Conservation (phyloP, 2,329 filamentous ascomycete species). For the Penicillium sp. region DNA sequence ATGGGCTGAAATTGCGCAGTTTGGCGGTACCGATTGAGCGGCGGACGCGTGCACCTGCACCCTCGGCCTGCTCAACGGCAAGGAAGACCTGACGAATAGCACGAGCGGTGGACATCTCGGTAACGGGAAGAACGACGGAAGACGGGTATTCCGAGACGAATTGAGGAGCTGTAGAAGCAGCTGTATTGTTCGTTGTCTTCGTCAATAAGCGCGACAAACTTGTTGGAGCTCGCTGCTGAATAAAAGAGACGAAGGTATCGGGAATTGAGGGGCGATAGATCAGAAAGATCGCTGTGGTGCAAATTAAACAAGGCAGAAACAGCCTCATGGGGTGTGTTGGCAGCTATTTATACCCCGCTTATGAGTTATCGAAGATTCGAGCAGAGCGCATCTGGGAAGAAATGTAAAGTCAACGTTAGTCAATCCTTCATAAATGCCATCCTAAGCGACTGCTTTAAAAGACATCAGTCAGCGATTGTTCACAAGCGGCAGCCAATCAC, state of each 20-base stretch:
- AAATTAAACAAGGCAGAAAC: slow-evolving; percentile 38
- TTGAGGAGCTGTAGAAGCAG: slow-evolving; percentile 4
- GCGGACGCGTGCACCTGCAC: slow-evolving; percentile 80
- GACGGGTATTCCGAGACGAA: slow-evolving; percentile 1
- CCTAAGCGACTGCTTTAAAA: slow-evolving; percentile 20
- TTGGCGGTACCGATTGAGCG: slow-evolving; percentile 82
- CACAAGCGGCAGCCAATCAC: not conserved
- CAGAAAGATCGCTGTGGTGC: slow-evolving; percentile 34
- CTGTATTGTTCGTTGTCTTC: slow-evolving; percentile 9
- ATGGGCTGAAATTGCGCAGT: slow-evolving; percentile 83
- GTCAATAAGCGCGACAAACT: slow-evolving; percentile 17
- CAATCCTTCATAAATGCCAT: slow-evolving; percentile 24
- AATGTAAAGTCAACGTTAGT: slow-evolving; percentile 28
- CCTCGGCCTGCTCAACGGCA: slow-evolving; percentile 82
- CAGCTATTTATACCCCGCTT: slow-evolving; percentile 31
- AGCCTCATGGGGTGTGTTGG: slow-evolving; percentile 33
- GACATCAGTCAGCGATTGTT: slow-evolving; percentile 24
- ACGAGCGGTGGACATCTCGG: slow-evolving; percentile 66
- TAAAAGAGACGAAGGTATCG: slow-evolving; percentile 16
- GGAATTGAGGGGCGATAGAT: slow-evolving; percentile 26
- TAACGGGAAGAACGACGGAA: slow-evolving; percentile 29
- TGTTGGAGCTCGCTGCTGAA: slow-evolving; percentile 18
- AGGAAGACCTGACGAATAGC: slow-evolving; percentile 80
- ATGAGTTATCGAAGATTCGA: slow-evolving; percentile 14
- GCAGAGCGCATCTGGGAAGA: slow-evolving; percentile 19